Base-by-base conservation (phyloP, 768 basidiomycete genomes). In the Floccularia luteovirens region DNA sequence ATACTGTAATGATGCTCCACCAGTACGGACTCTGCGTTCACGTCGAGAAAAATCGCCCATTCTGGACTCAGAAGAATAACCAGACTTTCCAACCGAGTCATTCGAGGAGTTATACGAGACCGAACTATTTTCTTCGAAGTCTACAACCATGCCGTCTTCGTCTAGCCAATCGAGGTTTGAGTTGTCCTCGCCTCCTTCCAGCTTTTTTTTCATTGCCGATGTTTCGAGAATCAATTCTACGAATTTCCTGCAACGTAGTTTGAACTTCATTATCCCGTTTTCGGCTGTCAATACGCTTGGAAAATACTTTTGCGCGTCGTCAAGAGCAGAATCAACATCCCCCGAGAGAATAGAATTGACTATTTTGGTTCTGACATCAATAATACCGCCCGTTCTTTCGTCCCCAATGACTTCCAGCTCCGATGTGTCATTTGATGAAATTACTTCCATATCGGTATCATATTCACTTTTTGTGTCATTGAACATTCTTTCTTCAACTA, bases 161-260 rank as follows among this genome's bases (percentile, higher is more conserved):
- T 59, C 66, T 31, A 56, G 57, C 53, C 58, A 62, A 24, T 27
- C 39, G 35, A 24, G 34, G 37, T 28, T 43, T 43, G 31, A 36
- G 36, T 38, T 12, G 39, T 41, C 37, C 60, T 55, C 11, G 43
- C 45, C 54, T 59, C 49, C 47, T 43, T 69, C 69, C 63, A 79
- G 72, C 48, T 63, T 70, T 61, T 82, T 81, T 64, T 78, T 75
- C 44, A 83, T 61, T 45, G 81, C 83, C 4, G 77, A 71, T 7
- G 85, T 78, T 47, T 79, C 75, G 48, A 90, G 53, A 11, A 88
- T 74, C 21, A 90, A 71, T 58, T 92, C 90, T 32, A 92, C 79
- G 51, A 92, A 90, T 59, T 83, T 87, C 50, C 88, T 73, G 60
- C 88, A 89, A 19, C 82, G 75, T 49, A 93, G 60, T 57, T 85